Percentiles rank a stretch among this genome's conserved stretches.
Conservation (phyloP, 805 yeast species). For the Candida succiphila region DNA sequence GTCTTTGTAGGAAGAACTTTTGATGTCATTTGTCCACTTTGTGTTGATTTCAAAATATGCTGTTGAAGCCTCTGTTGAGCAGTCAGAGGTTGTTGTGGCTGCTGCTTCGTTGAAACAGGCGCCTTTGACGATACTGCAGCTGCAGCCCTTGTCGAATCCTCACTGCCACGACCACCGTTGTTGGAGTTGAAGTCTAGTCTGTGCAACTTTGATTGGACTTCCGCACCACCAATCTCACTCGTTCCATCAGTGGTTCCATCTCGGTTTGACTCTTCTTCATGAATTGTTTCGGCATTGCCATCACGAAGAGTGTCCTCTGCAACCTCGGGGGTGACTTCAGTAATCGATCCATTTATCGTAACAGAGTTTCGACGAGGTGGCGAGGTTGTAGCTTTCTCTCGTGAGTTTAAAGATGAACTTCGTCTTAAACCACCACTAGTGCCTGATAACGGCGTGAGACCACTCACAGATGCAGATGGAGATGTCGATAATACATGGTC, state of each 20-base stretch:
- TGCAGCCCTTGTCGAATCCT: conserved; percentile 11
- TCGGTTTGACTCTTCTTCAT: no score
- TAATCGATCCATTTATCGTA: no score
- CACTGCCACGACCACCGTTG: conserved; percentile 3
- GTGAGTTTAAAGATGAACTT: not conserved
- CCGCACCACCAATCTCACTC: no score
- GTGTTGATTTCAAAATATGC: conserved; percentile 21
- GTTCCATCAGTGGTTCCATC: no score
- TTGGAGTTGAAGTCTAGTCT: conserved; percentile 3
- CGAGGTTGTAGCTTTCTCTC: not conserved
- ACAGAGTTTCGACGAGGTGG: no score
- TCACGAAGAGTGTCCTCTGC: no score
- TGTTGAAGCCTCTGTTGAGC: conserved; percentile 27
- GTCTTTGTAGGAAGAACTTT: conserved; percentile 16
- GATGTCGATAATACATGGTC: no score
- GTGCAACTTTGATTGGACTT: no score
- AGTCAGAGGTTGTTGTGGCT: conserved; percentile 11
- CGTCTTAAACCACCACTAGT: not conserved
- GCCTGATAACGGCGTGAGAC: no score
- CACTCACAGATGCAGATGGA: no score
- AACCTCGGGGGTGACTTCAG: no score
- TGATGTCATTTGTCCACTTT: conserved; percentile 20
- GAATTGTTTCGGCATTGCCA: no score
- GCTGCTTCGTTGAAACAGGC: conserved; percentile 8
- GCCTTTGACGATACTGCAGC: conserved; percentile 11